Conservation (phyloP, 2,329 filamentous ascomycete species). For the Nectriaceae sp. region DNA sequence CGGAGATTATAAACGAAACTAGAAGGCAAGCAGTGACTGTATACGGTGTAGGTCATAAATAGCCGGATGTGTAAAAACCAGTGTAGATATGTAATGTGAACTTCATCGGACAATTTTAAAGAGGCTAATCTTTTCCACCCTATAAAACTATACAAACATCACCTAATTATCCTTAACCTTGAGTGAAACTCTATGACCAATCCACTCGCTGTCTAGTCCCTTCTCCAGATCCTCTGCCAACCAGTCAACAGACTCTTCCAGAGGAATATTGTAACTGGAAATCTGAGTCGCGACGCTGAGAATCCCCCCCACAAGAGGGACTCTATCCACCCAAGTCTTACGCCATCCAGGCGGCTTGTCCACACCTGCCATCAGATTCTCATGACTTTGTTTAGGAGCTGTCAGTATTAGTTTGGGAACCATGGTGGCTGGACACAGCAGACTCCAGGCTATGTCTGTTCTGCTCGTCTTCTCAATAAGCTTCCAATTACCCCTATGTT, state of each 20-base stretch:
- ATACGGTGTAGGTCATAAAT: no score
- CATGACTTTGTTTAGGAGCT: background rate
- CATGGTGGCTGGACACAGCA: background rate
- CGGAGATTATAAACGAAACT: no score
- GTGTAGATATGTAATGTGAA: no score
- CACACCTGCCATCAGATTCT: background rate
- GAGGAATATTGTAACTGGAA: background rate
- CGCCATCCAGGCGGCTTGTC: background rate
- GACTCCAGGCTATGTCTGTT: background rate
- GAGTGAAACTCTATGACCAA: background rate
- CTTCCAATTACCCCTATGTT: background rate
- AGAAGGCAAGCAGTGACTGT: no score
- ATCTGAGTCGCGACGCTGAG: background rate
- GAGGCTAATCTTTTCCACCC: no score
- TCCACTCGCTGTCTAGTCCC: background rate
- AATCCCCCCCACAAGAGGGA: background rate
- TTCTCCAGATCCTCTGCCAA: background rate
- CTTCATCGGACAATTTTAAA: no score
- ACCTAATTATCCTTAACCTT: background rate
- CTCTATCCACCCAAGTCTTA: background rate
- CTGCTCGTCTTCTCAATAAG: background rate
- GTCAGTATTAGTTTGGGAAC: background rate
- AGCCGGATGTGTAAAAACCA: no score
- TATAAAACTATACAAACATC: no score
- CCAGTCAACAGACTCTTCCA: background rate